phyloP scores from a whole-genome alignment of 495 filamentous ascomycete genomes.

The Emericellopsis terricola region DNA sequence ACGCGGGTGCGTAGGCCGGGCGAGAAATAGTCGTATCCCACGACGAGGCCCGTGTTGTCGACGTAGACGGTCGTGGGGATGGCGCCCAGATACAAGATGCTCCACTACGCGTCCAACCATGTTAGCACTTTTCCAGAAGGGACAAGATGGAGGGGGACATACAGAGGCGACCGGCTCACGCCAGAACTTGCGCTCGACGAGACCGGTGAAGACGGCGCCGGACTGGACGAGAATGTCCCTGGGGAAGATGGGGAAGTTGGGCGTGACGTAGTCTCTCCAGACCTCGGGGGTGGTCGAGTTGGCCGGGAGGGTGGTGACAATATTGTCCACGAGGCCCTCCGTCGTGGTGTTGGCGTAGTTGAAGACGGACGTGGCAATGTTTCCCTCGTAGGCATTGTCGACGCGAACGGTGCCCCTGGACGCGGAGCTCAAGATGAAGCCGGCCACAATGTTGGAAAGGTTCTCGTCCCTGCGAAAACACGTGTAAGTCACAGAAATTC shows the following conservation, averaged over 20 bases:
- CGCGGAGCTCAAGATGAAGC: slow-evolving; percentile 14
- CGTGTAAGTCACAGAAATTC: background rate
- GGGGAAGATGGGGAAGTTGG: background rate
- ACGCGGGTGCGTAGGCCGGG: slow-evolving; percentile 11
- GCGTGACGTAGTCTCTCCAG: background rate
- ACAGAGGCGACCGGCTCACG: background rate
- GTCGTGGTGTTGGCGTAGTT: slow-evolving; percentile 13
- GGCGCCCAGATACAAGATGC: slow-evolving; percentile 10
- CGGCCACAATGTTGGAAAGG: slow-evolving; percentile 13
- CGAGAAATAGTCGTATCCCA: slow-evolving; percentile 15
- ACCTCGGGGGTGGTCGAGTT: slow-evolving; percentile 1
- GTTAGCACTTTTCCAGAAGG: too few relatives aligned
- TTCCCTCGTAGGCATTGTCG: slow-evolving; percentile 12
- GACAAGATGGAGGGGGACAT: background rate
- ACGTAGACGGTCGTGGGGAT: slow-evolving; percentile 13
- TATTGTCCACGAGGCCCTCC: slow-evolving; percentile 13
- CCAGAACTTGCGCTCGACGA: background rate
- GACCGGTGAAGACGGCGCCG: background rate
- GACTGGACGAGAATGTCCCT: background rate
- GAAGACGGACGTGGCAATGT: slow-evolving; percentile 12
- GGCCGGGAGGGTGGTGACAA: slow-evolving; percentile 8
- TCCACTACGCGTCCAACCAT: slow-evolving; percentile 5
- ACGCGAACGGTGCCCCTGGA: slow-evolving; percentile 8
- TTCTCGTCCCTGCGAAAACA: slow-evolving; percentile 12
- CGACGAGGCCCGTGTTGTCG: slow-evolving; percentile 8